Base-by-base conservation (phyloP, 2,329 filamentous ascomycete genomes). In the Dactylellina cionopaga region DNA sequence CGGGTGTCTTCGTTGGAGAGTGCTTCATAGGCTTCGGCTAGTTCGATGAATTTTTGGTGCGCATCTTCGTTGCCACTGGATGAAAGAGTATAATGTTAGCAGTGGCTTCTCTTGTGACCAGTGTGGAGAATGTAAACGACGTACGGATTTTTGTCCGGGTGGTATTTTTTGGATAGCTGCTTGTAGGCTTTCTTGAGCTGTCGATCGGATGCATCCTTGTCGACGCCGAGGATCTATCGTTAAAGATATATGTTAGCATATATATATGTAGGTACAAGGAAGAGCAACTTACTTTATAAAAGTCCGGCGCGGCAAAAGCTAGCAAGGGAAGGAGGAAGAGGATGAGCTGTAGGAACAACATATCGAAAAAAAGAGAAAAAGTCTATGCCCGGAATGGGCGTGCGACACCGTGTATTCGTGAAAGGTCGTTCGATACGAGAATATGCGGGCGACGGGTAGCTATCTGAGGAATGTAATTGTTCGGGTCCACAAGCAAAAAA, bases 131-230 rank as follows among this genome's bases (percentile, higher is more conserved):
- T 11, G 27, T 24, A 41, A 24, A 17, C 6, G 51, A 39, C 90
- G 78, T 86, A 95, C 90, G 94, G 92, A 78, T 98, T 98, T 86
- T 99, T 99, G 82, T 99, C 95, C 2, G 95, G 95, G 79, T 99
- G 95, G 80, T 87, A 97, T 80, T 96, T 96, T 82, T 98, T 98
- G 83, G 91, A 96, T 9, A 99, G 85, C 71, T 88, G 89, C 71
- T 93, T 88, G 81, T 99, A 99, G 19, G 95, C 93, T 46, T 91
- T 90, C 82, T 99, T 99, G 80, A 99, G 90, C 78, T 98, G 90
- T 78, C 89, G 89, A 59, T 96, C 92, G 47, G 87, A 89, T 13
- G 94, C 94, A 71, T 89, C 84, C 78, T 88, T 92, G 78, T 89
- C 86, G 75, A 99, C 82, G 60, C 90, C 92, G 24, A 99, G 87